Base-by-base conservation (phyloP, 192 early-diverging fungal species). In the Allomyces macrogynus region DNA sequence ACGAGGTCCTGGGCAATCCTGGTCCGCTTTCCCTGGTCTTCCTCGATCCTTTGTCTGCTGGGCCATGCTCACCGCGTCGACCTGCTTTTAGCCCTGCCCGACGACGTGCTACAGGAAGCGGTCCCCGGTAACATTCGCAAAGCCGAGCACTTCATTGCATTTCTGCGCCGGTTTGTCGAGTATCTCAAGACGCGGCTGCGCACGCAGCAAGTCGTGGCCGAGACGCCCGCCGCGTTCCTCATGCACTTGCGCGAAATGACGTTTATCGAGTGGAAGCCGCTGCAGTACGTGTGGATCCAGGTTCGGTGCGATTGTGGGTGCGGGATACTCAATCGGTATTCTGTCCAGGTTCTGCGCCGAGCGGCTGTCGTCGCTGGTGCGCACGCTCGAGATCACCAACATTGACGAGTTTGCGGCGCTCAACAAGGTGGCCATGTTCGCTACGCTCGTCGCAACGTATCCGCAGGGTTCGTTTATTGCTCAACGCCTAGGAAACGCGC, bases 71-170 rank as follows among this genome's bases (percentile, higher is more conserved):
- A 40, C 32, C 32, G 8, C 8, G 32, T 7, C 32, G 4, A 40
- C 32, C 8, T 40, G 32, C 32, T 7, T 40, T 2, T 7, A 81
- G 89, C 89, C 2, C 67, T 99, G 22, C 93, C 96, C 0, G 90
- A 95, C 69, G 92, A 95, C 68, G 78, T 99, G 11, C 70, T 97
- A 65, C 74, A 80, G 26, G 96, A 99, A 67, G 90, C 92, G 1
- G 86, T 99, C 11, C 96, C 96, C 1, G 96, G 96, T 3, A 97
- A 93, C 70, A 99, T 99, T 70, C 82, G 96, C 62, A 79, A 87
- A 54, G 96, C 96, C 16, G 94, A 99, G 70, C 96, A 99, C 74
- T 99, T 99, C 78, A 90, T 99, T 10, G 87, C 89, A 1, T 99
- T 99, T 73, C 71, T 99, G 62, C 77, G 90, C 68, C 83, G 96